Base-by-base conservation (phyloP, 805 yeast genomes). In the Wickerhamomyces mucosus region DNA sequence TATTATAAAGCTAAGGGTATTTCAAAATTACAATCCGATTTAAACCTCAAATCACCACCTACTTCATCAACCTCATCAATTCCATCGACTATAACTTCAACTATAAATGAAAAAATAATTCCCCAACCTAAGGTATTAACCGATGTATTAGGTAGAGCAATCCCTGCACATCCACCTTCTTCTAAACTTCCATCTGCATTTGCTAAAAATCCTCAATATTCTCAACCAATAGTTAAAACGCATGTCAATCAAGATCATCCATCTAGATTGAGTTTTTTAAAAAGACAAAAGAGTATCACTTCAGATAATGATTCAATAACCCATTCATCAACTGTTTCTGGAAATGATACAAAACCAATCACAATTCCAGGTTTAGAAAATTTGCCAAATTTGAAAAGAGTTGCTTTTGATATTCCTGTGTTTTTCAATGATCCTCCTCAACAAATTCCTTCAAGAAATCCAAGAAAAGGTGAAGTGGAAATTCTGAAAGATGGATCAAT, bases 371-470 rank as follows among this genome's bases (percentile, higher is more conserved):
- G 71, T 0, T 38, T 64, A 27, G 67, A 61, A 28, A 35, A 69
- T 21, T 27, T 63, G 1, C 56, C 56, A 31, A 47, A 52, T 6
- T 38, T 83, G 50, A 69, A 72, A 39, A 65, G 83, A 41, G 94
- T 85, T 5, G 67, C 78, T 0, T 88, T 88, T 58, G 84, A 86
- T 3, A 63, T 80, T 5, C 80, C 80, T 21, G 78, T 83, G 12
- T 75, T 84, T 46, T 71, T 69, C 21, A 69, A 70, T 39, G 96
- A 88, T 52, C 96, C 96, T 1, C 95, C 95, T 1, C 96, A 88
- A 48, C 95, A 86, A 50, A 81, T 88, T 36, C 96, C 96, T 3
- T 80, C 94, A 2, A 62, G 94, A 48, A 69, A 65, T 31, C 96
- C 96, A 12, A 65, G 81, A 43, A 67, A 71, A 42, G 96, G 96